Evolutionary conservation across 257 asterid genomes (phyloP), one percentile per base, ranked within the genome.

Genomic region (Solanum phureja): DNA sequence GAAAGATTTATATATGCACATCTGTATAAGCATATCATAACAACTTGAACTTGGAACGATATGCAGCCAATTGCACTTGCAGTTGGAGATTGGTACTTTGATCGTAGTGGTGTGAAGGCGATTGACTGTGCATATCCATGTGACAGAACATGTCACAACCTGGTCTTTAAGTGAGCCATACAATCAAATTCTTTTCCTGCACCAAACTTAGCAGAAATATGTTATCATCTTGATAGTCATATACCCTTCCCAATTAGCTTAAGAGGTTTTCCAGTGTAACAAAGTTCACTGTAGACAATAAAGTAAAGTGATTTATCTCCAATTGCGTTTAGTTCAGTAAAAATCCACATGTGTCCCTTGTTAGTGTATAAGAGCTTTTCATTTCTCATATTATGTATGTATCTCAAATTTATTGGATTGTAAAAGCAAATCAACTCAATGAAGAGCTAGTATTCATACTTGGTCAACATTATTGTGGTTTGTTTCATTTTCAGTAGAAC

Each of bases 41-140:
- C 11, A 38, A 66, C 76, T 38, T 62, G 18, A 85, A 5, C 10
- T 21, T 60, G 77, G 29, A 72, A 42, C 42, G 31, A 86, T 84
- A 12, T 91, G 89, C 98, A 96, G 99, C 92, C 92, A 1, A 88
- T 96, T 42, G 99, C 98, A 29, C 89, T 91, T 56, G 97, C 99
- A 1, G 99, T 97, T 64, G 98, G 99, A 33, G 97, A 96, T 86
- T 97, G 99, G 99, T 97, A 90, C 64, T 96, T 94, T 23, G 96
- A 90, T 46, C 95, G 99, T 37, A 87, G 90, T 7, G 88, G 87
- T 18, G 74, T 90, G 33, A 93, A 88, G 92, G 93, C 93, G 1
- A 88, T 97, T 4, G 99, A 97, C 93, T 97, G 99, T 68, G 95
- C 99, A 11, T 97, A 97, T 88, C 99, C 99, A 4, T 96, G 99